A percentile compares a stretch with the other conserved stretches of the same genome.
Evolutionary conservation across 2,329 filamentous ascomycete species (phyloP).

Genomic region (Ambrosiella beaveri): DNA sequence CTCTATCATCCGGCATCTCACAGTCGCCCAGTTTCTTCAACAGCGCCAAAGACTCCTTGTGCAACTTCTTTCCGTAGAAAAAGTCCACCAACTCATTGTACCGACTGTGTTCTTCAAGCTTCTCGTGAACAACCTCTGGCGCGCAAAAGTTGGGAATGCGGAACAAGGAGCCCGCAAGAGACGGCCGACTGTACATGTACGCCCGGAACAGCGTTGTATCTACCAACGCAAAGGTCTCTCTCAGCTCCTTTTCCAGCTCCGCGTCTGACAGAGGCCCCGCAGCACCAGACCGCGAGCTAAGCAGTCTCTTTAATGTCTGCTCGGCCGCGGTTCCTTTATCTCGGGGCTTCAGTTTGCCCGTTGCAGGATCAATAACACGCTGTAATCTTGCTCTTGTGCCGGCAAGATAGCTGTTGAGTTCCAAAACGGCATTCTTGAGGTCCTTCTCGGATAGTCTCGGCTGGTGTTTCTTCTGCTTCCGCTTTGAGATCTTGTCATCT

Average conservation of each 20-base stretch:
- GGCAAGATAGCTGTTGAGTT: slow-evolving; percentile 74
- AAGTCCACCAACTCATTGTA: slow-evolving; percentile 97
- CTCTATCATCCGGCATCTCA: slow-evolving; percentile 30
- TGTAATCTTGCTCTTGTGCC: slow-evolving; percentile 57
- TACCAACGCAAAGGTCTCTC: slow-evolving; percentile 63
- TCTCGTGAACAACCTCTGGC: slow-evolving; percentile 84
- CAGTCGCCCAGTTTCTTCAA: slow-evolving; percentile 63
- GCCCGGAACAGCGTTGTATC: slow-evolving; percentile 89
- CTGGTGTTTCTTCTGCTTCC: slow-evolving; percentile 15
- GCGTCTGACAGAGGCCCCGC: slow-evolving; percentile 29
- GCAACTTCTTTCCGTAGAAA: slow-evolving; percentile 84
- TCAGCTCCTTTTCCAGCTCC: slow-evolving; percentile 53
- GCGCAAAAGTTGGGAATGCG: slow-evolving; percentile 96
- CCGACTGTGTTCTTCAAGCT: slow-evolving; percentile 69
- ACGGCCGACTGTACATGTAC: slow-evolving; percentile 82
- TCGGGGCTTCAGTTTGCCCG: slow-evolving; percentile 41
- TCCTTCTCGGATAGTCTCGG: slow-evolving; percentile 60
- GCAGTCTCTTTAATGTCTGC: slow-evolving; percentile 29
- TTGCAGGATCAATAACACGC: slow-evolving; percentile 42
- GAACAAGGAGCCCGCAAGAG: slow-evolving; percentile 75
- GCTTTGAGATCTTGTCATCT: slow-evolving; percentile 16
- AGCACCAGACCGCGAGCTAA: slow-evolving; percentile 23
- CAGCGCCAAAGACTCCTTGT: slow-evolving; percentile 69
- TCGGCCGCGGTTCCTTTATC: slow-evolving; percentile 28
- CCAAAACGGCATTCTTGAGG: slow-evolving; percentile 61